Conservation (phyloP, 306 rosid species). For the Cicer yamashitae region DNA sequence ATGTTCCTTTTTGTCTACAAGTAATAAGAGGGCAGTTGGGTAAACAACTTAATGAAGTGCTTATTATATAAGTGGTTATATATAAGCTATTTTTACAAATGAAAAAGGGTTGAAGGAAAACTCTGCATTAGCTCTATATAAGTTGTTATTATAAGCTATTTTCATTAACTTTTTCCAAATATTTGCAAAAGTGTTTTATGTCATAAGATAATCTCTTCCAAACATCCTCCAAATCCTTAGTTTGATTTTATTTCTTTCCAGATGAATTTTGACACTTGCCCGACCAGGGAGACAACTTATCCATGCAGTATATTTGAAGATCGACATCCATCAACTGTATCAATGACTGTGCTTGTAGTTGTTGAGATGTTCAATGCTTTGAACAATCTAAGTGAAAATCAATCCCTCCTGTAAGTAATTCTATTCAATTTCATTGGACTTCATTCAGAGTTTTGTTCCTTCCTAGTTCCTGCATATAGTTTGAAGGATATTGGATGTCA, state of each 20-base stretch:
- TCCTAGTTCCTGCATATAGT: slow-evolving; percentile 31
- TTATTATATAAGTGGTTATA: background rate
- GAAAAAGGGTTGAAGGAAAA: background rate
- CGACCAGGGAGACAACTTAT: slow-evolving; percentile 83
- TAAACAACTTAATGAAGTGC: slow-evolving; percentile 1
- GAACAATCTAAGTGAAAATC: slow-evolving; percentile 98
- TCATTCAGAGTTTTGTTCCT: slow-evolving; percentile 17
- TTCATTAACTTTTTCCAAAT: background rate
- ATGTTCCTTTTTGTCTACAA: slow-evolving; percentile 21
- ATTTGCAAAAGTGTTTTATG: background rate
- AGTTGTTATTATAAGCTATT: background rate
- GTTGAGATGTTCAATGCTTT: slow-evolving; percentile 99
- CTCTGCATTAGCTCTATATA: background rate
- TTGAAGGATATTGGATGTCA: slow-evolving; percentile 23
- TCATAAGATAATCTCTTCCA: slow-evolving; percentile 9
- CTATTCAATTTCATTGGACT: slow-evolving; percentile 26
- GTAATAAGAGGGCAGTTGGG: slow-evolving; percentile 10
- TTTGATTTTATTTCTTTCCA: slow-evolving; percentile 46
- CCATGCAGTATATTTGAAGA: slow-evolving; percentile 96
- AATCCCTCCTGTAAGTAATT: slow-evolving; percentile 90
- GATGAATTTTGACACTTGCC: slow-evolving; percentile 91
- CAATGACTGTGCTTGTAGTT: slow-evolving; percentile 98
- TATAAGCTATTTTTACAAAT: too few relatives aligned
- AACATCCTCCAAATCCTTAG: slow-evolving; percentile 11
- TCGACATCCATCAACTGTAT: slow-evolving; percentile 92